A percentile compares a stretch with the other conserved stretches of the same genome.
Conservation (phyloP, 352 stramenopile species). For the Pythium aquatile region DNA sequence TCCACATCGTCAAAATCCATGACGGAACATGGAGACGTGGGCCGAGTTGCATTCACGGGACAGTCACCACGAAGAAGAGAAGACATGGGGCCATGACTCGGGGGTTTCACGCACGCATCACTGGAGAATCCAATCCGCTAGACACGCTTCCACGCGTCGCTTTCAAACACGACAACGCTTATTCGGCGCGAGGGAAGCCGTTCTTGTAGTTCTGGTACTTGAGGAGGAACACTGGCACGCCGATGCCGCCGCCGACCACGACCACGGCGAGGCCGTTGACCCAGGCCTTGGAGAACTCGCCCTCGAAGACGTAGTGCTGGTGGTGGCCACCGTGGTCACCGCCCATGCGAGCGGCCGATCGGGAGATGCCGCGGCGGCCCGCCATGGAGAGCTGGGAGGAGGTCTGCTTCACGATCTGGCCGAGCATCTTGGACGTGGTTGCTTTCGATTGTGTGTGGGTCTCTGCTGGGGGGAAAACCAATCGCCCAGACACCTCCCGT, state of each 20-base stretch:
- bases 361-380: constrained; percentile 66
- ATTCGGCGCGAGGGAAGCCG: constrained; percentile 79
- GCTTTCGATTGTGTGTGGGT: constrained; percentile 23
- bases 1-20: constrained; percentile 2
- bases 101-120: not conserved
- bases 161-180: constrained; percentile 28
- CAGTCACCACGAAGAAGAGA: not conserved
- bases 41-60: not conserved
- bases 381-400: constrained; percentile 54
- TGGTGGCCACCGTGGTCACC: constrained; percentile 73
- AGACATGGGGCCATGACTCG: not conserved
- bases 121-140: not conserved
- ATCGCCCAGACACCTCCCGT: not conserved
- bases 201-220: constrained; percentile 91
- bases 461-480: constrained; percentile 14
- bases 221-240: constrained; percentile 57
- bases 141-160: not conserved
- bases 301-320: constrained; percentile 84
- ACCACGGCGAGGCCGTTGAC: constrained; percentile 55
- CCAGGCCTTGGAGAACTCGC: constrained; percentile 75
- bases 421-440: constrained; percentile 39
- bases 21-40: not conserved
- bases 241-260: constrained; percentile 64
- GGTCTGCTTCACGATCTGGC: constrained; percentile 70
- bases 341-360: constrained; percentile 72